phyloP scores from a whole-genome alignment of 176 grass and related monocot genomes.

The Phragmites australis region DNA sequence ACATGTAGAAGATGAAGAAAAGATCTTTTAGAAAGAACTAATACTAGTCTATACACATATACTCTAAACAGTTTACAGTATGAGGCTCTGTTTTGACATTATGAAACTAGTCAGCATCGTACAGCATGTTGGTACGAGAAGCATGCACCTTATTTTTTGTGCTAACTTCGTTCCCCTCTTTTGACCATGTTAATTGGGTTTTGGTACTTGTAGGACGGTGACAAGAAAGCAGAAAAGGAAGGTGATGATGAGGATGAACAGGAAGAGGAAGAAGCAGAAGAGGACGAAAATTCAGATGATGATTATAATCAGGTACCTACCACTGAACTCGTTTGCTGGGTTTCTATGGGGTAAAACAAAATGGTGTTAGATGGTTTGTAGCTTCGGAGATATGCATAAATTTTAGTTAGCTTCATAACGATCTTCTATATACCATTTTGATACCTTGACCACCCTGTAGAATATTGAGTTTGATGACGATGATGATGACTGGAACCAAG shows the following conservation, averaged over 20 bases:
- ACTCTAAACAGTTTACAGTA: background rate
- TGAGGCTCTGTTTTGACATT: conserved; percentile 14
- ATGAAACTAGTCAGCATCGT: background rate
- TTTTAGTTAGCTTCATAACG: no score
- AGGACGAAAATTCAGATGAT: conserved; percentile 39
- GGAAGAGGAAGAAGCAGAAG: conserved; percentile 30
- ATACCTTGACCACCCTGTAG: conserved; percentile 10
- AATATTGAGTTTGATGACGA: conserved; percentile 52
- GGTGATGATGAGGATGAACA: conserved; percentile 36
- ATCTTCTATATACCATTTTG: background rate
- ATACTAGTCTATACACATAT: no score
- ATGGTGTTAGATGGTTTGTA: background rate
- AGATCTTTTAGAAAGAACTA: background rate
- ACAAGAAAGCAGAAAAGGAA: conserved; percentile 41
- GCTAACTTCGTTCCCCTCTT: background rate
- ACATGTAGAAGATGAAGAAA: background rate
- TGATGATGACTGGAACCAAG: conserved; percentile 50
- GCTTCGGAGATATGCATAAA: background rate
- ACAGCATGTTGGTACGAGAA: background rate
- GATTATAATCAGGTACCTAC: conserved; percentile 38
- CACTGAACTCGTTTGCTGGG: background rate
- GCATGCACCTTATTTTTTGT: background rate
- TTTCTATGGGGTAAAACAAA: background rate
- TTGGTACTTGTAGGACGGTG: conserved; percentile 33
- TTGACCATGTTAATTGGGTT: conserved; percentile 1